These are phyloP conservation scores for Psidium friedrichsthalianum DNA, from an alignment of 345 rosid species.

Conservation along the genomic window DNA sequence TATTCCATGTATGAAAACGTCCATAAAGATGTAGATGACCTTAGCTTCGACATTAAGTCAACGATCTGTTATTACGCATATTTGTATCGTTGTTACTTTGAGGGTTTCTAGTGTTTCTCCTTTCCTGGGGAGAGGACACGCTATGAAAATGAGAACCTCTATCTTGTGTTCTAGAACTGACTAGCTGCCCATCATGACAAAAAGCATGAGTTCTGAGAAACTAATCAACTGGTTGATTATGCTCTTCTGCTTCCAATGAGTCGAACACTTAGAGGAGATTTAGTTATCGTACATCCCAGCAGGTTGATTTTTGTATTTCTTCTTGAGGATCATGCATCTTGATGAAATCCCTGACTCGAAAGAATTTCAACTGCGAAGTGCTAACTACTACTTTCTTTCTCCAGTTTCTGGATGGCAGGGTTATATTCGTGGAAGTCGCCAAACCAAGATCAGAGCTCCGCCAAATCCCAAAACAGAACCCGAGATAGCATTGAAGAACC, in stretches of 20 bases:
- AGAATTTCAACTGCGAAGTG: neutral
- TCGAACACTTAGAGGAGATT: neutral
- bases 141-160: neutral
- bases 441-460: constrained; percentile 48
- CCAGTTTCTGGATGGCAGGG: constrained; percentile 79
- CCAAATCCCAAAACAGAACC: constrained; percentile 18
- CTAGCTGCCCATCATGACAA: neutral
- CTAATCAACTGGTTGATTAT: neutral
- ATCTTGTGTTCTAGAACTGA: neutral
- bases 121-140: neutral
- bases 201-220: neutral
- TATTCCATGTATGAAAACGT: neutral
- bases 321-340: neutral
- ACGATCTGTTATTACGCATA: neutral
- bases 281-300: neutral
- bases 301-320: neutral
- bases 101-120: neutral
- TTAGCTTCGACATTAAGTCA: neutral
- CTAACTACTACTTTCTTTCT: neutral
- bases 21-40: neutral
- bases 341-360: neutral
- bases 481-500: constrained; percentile 1
- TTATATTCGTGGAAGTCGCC: constrained; percentile 70
- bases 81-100: neutral
- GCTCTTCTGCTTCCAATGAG: neutral